phyloP scores from a whole-genome alignment of 2,329 filamentous ascomycete genomes.

The Escovopsis sp. region DNA sequence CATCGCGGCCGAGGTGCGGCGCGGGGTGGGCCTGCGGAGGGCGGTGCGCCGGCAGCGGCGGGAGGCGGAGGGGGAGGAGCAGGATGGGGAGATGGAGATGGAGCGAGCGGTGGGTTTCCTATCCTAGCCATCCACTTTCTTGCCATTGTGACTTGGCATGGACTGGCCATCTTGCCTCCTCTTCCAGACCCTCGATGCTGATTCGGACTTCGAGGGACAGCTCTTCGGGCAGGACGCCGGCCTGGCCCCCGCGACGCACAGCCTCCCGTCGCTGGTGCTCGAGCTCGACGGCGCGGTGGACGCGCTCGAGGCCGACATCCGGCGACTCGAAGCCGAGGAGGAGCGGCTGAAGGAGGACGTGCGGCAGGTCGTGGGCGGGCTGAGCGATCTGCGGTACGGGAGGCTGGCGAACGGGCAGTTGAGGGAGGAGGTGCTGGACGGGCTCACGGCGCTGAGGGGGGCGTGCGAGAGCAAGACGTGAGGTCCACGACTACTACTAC shows the following conservation, averaged over 20 bases:
- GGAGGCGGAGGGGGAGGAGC: conserved; percentile 36
- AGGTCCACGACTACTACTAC: not conserved
- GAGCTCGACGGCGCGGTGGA: conserved; percentile 52
- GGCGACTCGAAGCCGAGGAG: conserved; percentile 49
- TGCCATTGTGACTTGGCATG: too few relatives aligned
- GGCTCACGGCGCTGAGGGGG: conserved; percentile 40
- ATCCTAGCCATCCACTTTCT: too few relatives aligned
- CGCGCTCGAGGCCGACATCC: conserved; percentile 53
- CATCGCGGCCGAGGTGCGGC: conserved; percentile 48
- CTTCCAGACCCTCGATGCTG: too few relatives aligned
- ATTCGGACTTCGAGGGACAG: conserved; percentile 26
- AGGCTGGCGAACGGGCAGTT: conserved; percentile 51
- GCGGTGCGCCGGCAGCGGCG: conserved; percentile 39
- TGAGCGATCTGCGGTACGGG: conserved; percentile 76
- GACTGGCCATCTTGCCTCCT: too few relatives aligned
- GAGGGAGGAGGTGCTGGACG: conserved; percentile 50
- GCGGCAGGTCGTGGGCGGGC: conserved; percentile 47
- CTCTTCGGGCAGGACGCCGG: conserved; percentile 38
- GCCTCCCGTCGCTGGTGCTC: conserved; percentile 46
- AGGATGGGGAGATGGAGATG: conserved; percentile 49
- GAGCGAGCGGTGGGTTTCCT: conserved; percentile 39
- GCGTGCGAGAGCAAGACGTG: conserved; percentile 37
- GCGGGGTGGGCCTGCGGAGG: conserved; percentile 41
- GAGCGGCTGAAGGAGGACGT: conserved; percentile 43
- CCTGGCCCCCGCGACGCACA: conserved; percentile 38